These are phyloP conservation scores for Drechslera avenae DNA, from an alignment of 2,329 filamentous ascomycete species.

Conservation along the genomic window DNA sequence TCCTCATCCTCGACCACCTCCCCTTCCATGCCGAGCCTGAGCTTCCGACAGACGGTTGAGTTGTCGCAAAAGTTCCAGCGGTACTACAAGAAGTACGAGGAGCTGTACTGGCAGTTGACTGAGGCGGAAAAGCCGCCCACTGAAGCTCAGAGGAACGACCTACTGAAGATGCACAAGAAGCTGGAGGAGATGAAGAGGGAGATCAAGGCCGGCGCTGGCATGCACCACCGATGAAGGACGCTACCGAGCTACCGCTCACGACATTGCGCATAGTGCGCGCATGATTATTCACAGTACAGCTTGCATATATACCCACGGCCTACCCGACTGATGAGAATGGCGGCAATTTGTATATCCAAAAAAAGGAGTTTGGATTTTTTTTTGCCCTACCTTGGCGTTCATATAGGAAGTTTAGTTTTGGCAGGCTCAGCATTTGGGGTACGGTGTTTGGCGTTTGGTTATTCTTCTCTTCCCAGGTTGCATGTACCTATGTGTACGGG, in stretches of 20 bases:
- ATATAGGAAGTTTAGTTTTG: conserved; percentile 3
- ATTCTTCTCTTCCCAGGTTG: conserved; percentile 1
- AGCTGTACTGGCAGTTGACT: conserved; percentile 57
- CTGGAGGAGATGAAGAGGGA: conserved; percentile 63
- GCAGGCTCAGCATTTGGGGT: conserved; percentile 17
- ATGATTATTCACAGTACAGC: conserved; percentile 20
- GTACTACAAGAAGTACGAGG: conserved; percentile 63
- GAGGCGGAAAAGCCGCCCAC: conserved; percentile 52
- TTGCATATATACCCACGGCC: conserved; percentile 30
- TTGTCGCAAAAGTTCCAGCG: conserved; percentile 60
- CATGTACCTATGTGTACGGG: conserved; percentile 6
- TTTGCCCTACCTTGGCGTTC: conserved; percentile 13
- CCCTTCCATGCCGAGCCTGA: conserved; percentile 42
- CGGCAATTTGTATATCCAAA: conserved; percentile 26
- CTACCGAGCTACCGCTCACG: conserved; percentile 3
- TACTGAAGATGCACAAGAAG: conserved; percentile 60
- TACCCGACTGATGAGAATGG: conserved; percentile 9
- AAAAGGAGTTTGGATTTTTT: conserved; percentile 20
- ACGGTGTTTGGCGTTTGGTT: conserved; percentile 15
- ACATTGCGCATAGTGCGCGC: conserved; percentile 14
- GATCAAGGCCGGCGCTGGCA: conserved; percentile 52
- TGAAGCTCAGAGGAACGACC: conserved; percentile 56
- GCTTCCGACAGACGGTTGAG: conserved; percentile 53
- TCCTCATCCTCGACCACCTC: conserved; percentile 44
- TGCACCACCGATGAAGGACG: conserved; percentile 31